phyloP scores from a whole-genome alignment of 2,329 filamentous ascomycete species.

The Lojkania enalia region DNA sequence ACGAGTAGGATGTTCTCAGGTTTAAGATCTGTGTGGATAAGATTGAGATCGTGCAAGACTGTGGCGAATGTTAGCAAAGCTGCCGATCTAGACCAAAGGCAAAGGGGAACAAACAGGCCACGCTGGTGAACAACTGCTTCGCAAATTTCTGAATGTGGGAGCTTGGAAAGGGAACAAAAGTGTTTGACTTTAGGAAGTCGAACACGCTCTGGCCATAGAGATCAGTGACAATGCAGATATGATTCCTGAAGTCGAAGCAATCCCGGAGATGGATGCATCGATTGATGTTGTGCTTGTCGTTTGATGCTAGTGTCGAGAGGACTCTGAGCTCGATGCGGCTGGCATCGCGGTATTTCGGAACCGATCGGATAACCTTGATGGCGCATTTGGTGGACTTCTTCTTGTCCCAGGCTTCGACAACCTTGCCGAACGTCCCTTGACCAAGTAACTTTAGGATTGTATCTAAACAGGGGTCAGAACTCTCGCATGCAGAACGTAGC shows the following conservation, averaged over 20 bases:
- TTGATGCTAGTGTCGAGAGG: slow-evolving; percentile 85
- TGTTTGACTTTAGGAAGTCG: slow-evolving; percentile 94
- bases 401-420: slow-evolving; percentile 87
- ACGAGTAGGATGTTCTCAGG: slow-evolving; percentile 70
- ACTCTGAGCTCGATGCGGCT: slow-evolving; percentile 93
- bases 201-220: slow-evolving; percentile 93
- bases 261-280: slow-evolving; percentile 95
- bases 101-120: slow-evolving; percentile 74
- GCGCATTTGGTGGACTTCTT: slow-evolving; percentile 79
- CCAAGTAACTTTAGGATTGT: slow-evolving; percentile 87
- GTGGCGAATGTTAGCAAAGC: slow-evolving; percentile 19
- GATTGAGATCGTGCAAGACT: slow-evolving; percentile 95
- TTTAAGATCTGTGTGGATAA: slow-evolving; percentile 86
- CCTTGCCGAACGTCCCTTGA: slow-evolving; percentile 97
- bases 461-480: slow-evolving; percentile 58
- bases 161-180: slow-evolving; percentile 95
- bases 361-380: slow-evolving; percentile 97
- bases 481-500: background rate
- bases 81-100: background rate
- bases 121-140: slow-evolving; percentile 93
- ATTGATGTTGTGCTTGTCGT: slow-evolving; percentile 90
- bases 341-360: slow-evolving; percentile 97
- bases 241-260: slow-evolving; percentile 95
- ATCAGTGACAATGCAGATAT: slow-evolving; percentile 85
- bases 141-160: slow-evolving; percentile 98